Percentiles rank a stretch among this genome's conserved stretches.
Evolutionary conservation across 202 grass and related monocot genomes (phyloP).

Genomic region (Eragrostis tef): DNA sequence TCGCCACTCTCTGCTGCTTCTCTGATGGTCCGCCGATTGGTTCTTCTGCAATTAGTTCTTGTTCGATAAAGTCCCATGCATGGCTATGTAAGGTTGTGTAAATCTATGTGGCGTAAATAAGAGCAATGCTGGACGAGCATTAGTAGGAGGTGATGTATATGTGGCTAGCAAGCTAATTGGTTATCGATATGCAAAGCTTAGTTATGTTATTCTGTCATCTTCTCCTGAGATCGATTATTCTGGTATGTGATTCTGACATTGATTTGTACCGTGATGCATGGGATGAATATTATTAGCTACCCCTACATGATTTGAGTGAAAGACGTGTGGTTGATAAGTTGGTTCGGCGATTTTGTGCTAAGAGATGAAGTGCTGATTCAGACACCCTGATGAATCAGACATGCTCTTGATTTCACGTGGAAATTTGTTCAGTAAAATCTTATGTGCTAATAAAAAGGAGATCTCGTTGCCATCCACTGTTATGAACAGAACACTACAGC

Average conservation of each 20-base stretch:
- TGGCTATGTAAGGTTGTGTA: conserved; percentile 32
- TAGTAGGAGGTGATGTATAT: not conserved
- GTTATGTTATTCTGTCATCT: not conserved
- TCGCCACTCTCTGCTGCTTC: conserved; percentile 3
- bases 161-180: not conserved
- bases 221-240: not conserved
- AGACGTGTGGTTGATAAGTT: not conserved
- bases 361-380: conserved; percentile 15
- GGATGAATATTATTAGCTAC: not conserved
- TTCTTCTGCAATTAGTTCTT: conserved; percentile 30
- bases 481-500: not conserved
- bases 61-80: not conserved
- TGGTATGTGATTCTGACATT: conserved; percentile 6
- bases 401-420: not conserved
- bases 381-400: not conserved
- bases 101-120: conserved; percentile 39
- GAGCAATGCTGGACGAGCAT: not conserved
- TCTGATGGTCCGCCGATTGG: conserved; percentile 8
- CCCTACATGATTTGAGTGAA: not conserved
- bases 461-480: not conserved
- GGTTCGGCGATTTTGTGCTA: not conserved
- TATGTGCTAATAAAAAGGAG: not conserved
- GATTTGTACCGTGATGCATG: not conserved
- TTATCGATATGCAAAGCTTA: not conserved
- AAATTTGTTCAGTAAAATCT: not conserved